Evolutionary conservation across 2,329 filamentous ascomycete genomes (phyloP), one percentile per base, ranked within the genome.

Genomic region (Xylariaceae sp.): DNA sequence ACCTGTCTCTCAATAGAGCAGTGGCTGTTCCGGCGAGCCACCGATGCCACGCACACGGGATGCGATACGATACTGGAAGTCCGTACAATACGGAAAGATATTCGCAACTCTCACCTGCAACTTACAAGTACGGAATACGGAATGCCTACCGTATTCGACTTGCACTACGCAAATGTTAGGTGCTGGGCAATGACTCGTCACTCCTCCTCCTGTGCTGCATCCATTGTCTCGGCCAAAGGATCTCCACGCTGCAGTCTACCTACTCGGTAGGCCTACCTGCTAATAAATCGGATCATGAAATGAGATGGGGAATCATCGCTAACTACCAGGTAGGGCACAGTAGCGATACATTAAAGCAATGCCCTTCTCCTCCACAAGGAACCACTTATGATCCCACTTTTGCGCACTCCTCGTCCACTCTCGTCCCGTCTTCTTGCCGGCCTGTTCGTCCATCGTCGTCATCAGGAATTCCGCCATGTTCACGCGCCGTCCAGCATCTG

Each of bases 161-260:
- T 49, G 47, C 34, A 52, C 42, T 51, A 56, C 49, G 23, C 23
- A 30, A 30, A 30, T 30, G 23, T 5, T 30, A 13, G 51, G 15
- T 9, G 18, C 18, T 39, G 37, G 53, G 60, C 54, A 60, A 60
- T 63, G 61, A 63, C 61, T 63, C 61, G 61, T 63, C 61, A 61
- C 53, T 61, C 53, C 6, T 56, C 48, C 52, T 53, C 58, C 52
- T 30, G 23, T 30, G 23, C 23, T 58, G 58, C 53, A 58, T 58
- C 58, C 44, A 49, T 45, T 58, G 61, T 60, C 58, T 58, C 58
- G 61, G 57, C 52, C 57, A 51, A 35, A 56, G 55, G 58, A 60
- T 55, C 11, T 51, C 39, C 37, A 52, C 8, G 13, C n/a, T 50
- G 37, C 37, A 42, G 45, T 48, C 17, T 11, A 49, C 17, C 17